Conservation (phyloP, 257 asterid species). For the Lavandula angustifolia region DNA sequence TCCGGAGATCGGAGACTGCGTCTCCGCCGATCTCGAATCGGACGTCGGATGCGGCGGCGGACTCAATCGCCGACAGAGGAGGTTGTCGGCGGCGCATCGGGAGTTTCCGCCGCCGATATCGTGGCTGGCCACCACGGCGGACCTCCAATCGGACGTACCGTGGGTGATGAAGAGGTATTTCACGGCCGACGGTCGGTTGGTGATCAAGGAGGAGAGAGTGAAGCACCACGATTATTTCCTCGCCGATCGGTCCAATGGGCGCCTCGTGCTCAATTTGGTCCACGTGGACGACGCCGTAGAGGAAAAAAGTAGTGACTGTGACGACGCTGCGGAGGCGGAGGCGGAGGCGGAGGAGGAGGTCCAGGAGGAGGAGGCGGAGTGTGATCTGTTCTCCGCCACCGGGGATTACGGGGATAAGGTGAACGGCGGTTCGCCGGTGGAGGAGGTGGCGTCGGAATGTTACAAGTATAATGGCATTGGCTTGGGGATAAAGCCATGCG, state of each 20-base stretch:
- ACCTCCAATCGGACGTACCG: constrained; percentile 51
- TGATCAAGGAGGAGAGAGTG: constrained; percentile 61
- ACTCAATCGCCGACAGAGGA: constrained; percentile 9
- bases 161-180: constrained; percentile 58
- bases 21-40: constrained; percentile 43
- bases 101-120: constrained; percentile 72
- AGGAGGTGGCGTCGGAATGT: constrained; percentile 31
- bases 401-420: constrained; percentile 30
- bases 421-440: constrained; percentile 30
- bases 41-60: constrained; percentile 26
- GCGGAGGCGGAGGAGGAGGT: constrained; percentile 31
- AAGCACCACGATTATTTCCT: constrained; percentile 56
- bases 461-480: constrained; percentile 30
- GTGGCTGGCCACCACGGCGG: constrained; percentile 41
- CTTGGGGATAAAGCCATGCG: constrained; percentile 38
- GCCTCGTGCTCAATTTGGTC: constrained; percentile 55
- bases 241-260: constrained; percentile 61
- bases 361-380: constrained; percentile 6
- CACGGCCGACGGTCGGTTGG: constrained; percentile 58
- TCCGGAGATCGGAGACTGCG: constrained; percentile 46
- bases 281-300: constrained; percentile 40
- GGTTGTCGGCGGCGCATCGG: constrained; percentile 24
- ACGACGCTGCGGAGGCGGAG: constrained; percentile 19
- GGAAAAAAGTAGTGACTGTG: neutral
- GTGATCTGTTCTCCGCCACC: no score